Base-by-base conservation (phyloP, 1,284 basidiomycete genomes). In the Wolfiporia cocos region DNA sequence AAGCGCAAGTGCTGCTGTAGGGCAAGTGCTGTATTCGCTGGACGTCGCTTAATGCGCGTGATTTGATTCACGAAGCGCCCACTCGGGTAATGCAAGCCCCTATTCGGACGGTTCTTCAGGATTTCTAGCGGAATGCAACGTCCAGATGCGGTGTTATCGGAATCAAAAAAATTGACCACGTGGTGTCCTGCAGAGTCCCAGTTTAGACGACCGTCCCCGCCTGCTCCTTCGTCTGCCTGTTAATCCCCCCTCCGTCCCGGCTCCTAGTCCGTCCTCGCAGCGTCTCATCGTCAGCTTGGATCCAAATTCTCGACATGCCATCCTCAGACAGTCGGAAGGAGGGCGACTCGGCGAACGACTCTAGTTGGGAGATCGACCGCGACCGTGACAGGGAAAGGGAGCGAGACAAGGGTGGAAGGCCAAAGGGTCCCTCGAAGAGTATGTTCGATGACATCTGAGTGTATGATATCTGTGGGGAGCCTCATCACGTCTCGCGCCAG, bases 361-460 rank as follows among this genome's bases (percentile, higher is more conserved):
- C 51, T 4, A 49, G 50, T 34, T 51, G 55, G 34, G 64, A 65
- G 32, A 48, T 51, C 37, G 66, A 66, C 41, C 59, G 57, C 45
- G 65, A 67, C 33, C 58, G 53, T 43, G 60, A 61, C 9, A 59
- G 58, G 44, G 64, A 64, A 35, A 57, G 50, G 43, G n/a, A n/a
- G n/a, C n/a, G n/a, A n/a, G 62, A 63, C 41, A 63, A 59, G 49
- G 54, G 55, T 33, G 49, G 53, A 37, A 68, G 62, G 49, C 34
- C 57, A 33, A 67, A 68, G 50, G 47, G 57, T 20, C 53, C 65
- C 23, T 41, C 62, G 19, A 70, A 69, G 59, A 53, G 66, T 67
- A 53, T 47, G 63, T 57, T 33, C 41, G 6, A 21, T 40, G 28
- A 34, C 20, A 24, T 43, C 20, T 34, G 20, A 30, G 26, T 20